Conservation (phyloP, 106 monocot genomes). For the Iris macrosiphon region DNA sequence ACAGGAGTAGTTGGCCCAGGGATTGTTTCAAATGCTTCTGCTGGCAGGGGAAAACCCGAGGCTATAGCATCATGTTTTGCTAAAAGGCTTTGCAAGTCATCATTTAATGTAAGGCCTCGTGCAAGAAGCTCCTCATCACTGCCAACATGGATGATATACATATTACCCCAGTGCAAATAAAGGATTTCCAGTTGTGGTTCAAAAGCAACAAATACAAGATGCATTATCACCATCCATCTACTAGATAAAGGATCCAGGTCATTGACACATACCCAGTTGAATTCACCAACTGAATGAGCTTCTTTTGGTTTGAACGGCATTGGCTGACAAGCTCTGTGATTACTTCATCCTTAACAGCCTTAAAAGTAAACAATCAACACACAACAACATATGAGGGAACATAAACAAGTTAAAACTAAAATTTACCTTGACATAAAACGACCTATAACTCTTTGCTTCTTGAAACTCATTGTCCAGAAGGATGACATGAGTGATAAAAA, state of each 20-base stretch:
- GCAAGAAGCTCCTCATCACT: conserved; percentile 84
- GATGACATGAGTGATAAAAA: too few species aligned
- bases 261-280: conserved; percentile 50
- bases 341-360: conserved; percentile 92
- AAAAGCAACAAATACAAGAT: background rate
- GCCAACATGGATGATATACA: background rate
- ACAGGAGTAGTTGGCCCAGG: conserved; percentile 6
- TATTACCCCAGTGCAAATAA: background rate
- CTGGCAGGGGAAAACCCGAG: conserved; percentile 54
- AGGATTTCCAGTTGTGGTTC: background rate
- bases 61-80: conserved; percentile 59
- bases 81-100: conserved; percentile 63
- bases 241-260: background rate
- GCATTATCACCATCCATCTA: background rate
- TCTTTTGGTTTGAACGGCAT: conserved; percentile 74
- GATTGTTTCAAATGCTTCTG: conserved; percentile 19
- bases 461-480: too few species aligned
- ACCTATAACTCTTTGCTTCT: too few species aligned
- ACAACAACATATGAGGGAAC: background rate
- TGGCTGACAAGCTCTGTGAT: conserved; percentile 82
- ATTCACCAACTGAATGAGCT: conserved; percentile 56
- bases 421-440: too few species aligned
- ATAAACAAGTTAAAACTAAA: background rate
- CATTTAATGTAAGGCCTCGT: conserved; percentile 70
- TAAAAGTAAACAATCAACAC: conserved; percentile 3